Base-by-base conservation (phyloP, 75 land plant species). In the Adiantum capillusveneris region DNA sequence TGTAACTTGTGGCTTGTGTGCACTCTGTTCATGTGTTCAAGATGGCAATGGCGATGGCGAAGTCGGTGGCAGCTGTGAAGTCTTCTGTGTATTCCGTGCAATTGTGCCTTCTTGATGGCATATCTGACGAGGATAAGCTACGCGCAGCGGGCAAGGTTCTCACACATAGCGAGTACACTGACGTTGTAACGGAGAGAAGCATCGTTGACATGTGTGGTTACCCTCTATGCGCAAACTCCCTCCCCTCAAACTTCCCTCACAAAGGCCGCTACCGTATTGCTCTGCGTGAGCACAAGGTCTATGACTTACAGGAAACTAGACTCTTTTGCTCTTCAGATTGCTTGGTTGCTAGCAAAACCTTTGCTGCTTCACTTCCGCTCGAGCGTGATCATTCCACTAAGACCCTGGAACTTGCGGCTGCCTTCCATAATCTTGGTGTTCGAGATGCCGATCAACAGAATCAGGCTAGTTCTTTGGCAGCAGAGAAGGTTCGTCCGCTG, bases 231-330 rank as follows among this genome's bases (percentile, higher is more conserved):
- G 7, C 12, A 17, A 82, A 74, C 19, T n/a, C 69, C 13, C 65
- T 88, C 21, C 28, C 62, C 9, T 41, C 60, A 27, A 56, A 76
- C 1, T 71, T 74, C 24, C 54, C 43, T 11, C 58, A 60, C 25
- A 84, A 76, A 58, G 93, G 98, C 5, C 76, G 76, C 19, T 88
- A 85, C 67, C 75, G 76, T 6, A 85, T 92, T 27, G 80, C 98
- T 9, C 70, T 92, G 12, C 75, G 75, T 46, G 94, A 89, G 67
- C 88, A 92, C 74, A 85, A 77, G 56, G 89, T 92, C 9, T 92
- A 88, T 60, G 98, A 92, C 22, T 64, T 87, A 0, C 66, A 77
- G 57, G 98, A 92, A 54, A 74, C 83, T 3, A 67, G 80, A 37
- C 64, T 70, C 64, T 92, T 68, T 65, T 92, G 98, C 62, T 85